Conservation (phyloP, 148 eudicot species). For the Dianthus caryophyllus region DNA sequence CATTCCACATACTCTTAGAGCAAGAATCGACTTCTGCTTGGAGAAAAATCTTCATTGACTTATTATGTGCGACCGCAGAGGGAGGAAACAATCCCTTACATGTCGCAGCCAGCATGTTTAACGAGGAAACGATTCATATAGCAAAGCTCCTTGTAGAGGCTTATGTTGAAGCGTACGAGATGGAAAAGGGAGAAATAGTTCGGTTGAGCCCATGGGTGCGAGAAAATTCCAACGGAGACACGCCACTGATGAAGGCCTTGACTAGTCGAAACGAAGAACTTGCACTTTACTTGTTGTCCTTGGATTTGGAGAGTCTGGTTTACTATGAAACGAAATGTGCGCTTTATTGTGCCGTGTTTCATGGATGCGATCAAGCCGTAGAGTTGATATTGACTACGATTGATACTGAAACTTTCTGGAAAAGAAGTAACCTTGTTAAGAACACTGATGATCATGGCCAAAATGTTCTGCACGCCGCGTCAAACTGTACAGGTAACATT, state of each 20-base stretch:
- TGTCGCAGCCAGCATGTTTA: background rate
- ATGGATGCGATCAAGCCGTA: conserved; percentile 12
- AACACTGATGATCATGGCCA: background rate
- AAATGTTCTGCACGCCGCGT: conserved; percentile 13
- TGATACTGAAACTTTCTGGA: background rate
- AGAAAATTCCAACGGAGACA: background rate
- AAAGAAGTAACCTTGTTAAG: background rate
- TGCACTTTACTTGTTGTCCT: conserved; percentile 10
- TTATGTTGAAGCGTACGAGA: conserved; percentile 1
- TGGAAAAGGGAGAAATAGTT: background rate
- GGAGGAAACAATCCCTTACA: background rate
- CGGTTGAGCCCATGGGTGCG: conserved; percentile 2
- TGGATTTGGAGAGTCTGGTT: conserved; percentile 5
- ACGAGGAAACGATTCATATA: background rate
- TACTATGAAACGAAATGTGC: background rate
- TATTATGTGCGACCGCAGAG: background rate
- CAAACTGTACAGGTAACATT: conserved; percentile 9
- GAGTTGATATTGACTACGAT: background rate
- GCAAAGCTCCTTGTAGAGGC: conserved; percentile 11
- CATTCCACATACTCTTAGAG: conserved; percentile 3
- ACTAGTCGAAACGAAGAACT: background rate
- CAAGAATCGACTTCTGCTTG: background rate
- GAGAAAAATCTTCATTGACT: background rate
- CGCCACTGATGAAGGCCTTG: conserved; percentile 4
- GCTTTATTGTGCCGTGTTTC: background rate